Evolutionary conservation across 129 eudicot species (phyloP).

Genomic region (Tagetes patula): DNA sequence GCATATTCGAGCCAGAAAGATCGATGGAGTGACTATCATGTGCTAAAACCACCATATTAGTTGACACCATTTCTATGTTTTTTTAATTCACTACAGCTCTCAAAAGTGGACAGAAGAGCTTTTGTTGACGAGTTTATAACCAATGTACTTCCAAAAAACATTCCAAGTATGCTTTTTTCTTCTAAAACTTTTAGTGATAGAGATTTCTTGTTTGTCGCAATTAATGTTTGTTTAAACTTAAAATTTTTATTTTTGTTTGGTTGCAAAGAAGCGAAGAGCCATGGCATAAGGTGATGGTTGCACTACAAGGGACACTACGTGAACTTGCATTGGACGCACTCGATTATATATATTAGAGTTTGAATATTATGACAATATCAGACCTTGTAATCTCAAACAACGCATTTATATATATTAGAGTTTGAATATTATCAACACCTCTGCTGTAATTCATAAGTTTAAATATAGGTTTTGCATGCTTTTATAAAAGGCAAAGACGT

Average conservation of each 20-base stretch:
- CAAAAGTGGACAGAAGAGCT: constrained; percentile 38
- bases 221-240: too few species aligned
- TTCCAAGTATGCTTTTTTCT: constrained; percentile 13
- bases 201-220: background rate
- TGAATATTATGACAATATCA: too few species aligned
- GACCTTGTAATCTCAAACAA: too few species aligned
- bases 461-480: too few species aligned
- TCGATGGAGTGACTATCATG: constrained; percentile 58
- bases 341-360: background rate
- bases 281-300: constrained; percentile 41
- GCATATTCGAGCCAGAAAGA: constrained; percentile 61
- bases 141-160: background rate
- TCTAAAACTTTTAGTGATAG: background rate
- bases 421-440: too few species aligned
- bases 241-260: background rate
- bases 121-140: constrained; percentile 47
- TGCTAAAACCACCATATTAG: constrained; percentile 59
- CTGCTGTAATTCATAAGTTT: too few species aligned
- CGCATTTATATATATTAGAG: too few species aligned
- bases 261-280: constrained; percentile 37
- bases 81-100: constrained; percentile 23
- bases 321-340: constrained; percentile 56
- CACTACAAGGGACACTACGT: constrained; percentile 54
- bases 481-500: too few species aligned
- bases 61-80: constrained; percentile 40